Evolutionary conservation across 2,329 filamentous ascomycete genomes (phyloP).

Genomic region (Fulvia fulva): DNA sequence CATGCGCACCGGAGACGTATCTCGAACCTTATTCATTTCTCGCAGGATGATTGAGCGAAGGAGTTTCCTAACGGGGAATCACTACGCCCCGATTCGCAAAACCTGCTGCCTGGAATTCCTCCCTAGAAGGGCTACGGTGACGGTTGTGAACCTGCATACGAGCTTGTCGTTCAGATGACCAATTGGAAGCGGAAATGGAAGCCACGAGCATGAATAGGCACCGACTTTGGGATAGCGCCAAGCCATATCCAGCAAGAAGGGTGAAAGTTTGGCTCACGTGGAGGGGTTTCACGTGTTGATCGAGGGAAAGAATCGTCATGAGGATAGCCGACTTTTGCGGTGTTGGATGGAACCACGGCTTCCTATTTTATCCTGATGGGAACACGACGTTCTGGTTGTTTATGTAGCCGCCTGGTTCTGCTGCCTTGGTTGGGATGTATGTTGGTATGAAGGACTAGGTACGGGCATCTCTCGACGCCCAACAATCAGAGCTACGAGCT

Average conservation of each 20-base stretch:
- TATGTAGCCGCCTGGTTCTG: no score
- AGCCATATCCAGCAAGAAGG: background rate
- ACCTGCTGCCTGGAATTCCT: background rate
- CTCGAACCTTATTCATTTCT: conserved; percentile 7
- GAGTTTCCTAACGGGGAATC: background rate
- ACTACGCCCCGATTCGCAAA: background rate
- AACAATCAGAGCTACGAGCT: no score
- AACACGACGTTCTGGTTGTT: no score
- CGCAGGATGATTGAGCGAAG: conserved; percentile 3
- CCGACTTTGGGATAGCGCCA: background rate
- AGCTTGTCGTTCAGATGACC: background rate
- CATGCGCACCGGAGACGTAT: conserved; percentile 7
- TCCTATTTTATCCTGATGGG: no score
- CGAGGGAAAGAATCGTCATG: no score
- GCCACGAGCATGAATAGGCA: background rate
- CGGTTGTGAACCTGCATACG: background rate
- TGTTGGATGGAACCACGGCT: no score
- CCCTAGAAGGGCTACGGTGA: background rate
- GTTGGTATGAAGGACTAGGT: no score
- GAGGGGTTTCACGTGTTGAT: background rate
- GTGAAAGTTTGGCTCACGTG: background rate
- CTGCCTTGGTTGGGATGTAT: no score
- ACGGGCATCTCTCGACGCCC: no score
- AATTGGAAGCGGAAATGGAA: background rate
- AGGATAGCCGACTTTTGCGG: no score